These are phyloP conservation scores for Artemisia argyi DNA, from an alignment of 129 eudicot species.

Conservation along the genomic window DNA sequence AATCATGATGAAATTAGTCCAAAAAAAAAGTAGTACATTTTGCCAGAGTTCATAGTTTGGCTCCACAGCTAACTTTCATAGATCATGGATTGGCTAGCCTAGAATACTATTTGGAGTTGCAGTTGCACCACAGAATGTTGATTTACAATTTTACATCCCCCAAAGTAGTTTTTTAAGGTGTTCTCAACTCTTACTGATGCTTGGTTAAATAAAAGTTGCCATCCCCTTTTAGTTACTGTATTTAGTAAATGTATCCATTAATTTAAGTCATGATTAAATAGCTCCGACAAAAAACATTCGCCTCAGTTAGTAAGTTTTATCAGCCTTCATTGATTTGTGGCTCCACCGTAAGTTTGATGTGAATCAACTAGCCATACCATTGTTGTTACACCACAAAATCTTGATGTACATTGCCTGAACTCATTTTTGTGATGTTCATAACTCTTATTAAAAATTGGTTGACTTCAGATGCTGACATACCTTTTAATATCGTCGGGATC, in stretches of 20 bases:
- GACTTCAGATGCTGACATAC: slow-evolving; percentile 68
- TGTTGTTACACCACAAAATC: slow-evolving; percentile 3
- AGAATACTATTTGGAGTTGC: no score
- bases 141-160: no score
- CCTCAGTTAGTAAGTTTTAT: not conserved
- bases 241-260: not conserved
- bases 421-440: not conserved
- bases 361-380: not conserved
- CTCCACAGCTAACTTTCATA: no score
- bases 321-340: not conserved
- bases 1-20: no score
- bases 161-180: no score
- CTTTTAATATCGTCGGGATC: slow-evolving; percentile 88
- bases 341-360: not conserved
- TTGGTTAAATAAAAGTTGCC: no score
- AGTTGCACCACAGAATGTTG: no score
- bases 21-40: no score
- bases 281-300: not conserved
- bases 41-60: no score
- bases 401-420: not conserved
- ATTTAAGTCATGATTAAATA: not conserved
- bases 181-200: no score
- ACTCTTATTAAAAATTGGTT: slow-evolving; percentile 8
- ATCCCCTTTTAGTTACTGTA: no score
- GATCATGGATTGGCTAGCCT: no score